Evolutionary conservation across 2,329 filamentous ascomycete species (phyloP).

Genomic region (Colletotrichum sp.): DNA sequence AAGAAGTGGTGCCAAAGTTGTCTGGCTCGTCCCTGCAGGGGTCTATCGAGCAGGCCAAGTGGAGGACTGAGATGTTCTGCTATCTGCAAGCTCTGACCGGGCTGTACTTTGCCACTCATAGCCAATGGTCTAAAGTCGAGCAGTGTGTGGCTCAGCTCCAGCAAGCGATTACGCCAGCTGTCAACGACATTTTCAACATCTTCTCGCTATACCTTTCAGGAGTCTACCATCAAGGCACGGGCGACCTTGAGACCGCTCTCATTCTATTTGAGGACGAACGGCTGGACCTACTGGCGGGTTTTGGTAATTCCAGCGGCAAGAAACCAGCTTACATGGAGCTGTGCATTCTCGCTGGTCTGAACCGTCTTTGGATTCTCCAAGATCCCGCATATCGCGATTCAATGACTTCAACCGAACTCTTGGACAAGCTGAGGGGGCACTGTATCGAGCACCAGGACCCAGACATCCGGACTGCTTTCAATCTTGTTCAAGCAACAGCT

Average conservation of each 20-base stretch:
- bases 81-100: constrained; percentile 75
- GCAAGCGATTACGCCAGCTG: constrained; percentile 21
- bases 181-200: constrained; percentile 43
- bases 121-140: constrained; percentile 71
- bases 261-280: constrained; percentile 65
- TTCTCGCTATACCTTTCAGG: constrained; percentile 76
- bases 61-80: constrained; percentile 69
- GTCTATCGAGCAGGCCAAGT: constrained; percentile 63
- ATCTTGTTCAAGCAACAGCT: constrained; percentile 74
- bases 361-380: constrained; percentile 75
- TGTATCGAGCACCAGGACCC: constrained; percentile 74
- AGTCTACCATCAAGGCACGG: constrained; percentile 77
- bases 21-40: constrained; percentile 58
- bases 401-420: constrained; percentile 60
- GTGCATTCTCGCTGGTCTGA: constrained; percentile 69
- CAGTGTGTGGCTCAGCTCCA: constrained; percentile 61
- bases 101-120: constrained; percentile 71
- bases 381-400: constrained; percentile 63
- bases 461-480: constrained; percentile 79
- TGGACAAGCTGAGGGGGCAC: constrained; percentile 70
- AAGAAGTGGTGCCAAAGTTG: constrained; percentile 35
- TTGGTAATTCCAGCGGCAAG: constrained; percentile 39
- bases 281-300: constrained; percentile 57
- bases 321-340: constrained; percentile 66
- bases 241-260: constrained; percentile 73